Conservation (phyloP, 164 flowering plant genomes). For the Echeveria elegans region DNA sequence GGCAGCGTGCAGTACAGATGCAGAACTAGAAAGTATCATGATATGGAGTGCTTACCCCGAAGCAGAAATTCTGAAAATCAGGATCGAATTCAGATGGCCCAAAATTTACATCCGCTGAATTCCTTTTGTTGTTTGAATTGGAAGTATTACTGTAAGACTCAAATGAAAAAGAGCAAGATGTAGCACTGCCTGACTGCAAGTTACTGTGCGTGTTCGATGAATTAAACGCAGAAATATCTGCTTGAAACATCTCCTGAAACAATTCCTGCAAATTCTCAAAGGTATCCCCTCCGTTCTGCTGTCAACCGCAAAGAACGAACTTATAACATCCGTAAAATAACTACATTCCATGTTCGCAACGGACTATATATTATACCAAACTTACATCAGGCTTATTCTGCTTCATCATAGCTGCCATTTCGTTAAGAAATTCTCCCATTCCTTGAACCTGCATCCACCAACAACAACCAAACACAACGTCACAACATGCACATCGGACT, state of each 20-base stretch:
- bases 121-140: slow-evolving; percentile 29
- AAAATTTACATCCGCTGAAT: slow-evolving; percentile 18
- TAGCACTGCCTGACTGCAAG: background rate
- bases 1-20: background rate
- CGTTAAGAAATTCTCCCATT: slow-evolving; percentile 81
- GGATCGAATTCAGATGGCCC: slow-evolving; percentile 17
- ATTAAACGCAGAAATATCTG: slow-evolving; percentile 23
- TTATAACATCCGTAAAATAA: too few species aligned
- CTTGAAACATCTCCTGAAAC: slow-evolving; percentile 65
- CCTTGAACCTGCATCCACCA: slow-evolving; percentile 37
- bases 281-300: slow-evolving; percentile 57
- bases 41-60: slow-evolving; percentile 37
- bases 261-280: slow-evolving; percentile 65
- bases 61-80: slow-evolving; percentile 34
- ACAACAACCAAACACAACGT: background rate
- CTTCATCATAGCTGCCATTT: slow-evolving; percentile 81
- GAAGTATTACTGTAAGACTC: slow-evolving; percentile 17
- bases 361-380: too few species aligned
- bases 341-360: background rate
- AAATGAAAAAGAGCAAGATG: slow-evolving; percentile 16
- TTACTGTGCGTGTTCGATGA: background rate
- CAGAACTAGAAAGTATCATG: background rate
- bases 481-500: background rate
- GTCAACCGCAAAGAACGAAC: slow-evolving; percentile 14
- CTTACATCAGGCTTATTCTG: slow-evolving; percentile 54